Evolutionary conservation across 257 asterid species (phyloP), one percentile per base, ranked within the genome.

Genomic region (Solanum commersonii): DNA sequence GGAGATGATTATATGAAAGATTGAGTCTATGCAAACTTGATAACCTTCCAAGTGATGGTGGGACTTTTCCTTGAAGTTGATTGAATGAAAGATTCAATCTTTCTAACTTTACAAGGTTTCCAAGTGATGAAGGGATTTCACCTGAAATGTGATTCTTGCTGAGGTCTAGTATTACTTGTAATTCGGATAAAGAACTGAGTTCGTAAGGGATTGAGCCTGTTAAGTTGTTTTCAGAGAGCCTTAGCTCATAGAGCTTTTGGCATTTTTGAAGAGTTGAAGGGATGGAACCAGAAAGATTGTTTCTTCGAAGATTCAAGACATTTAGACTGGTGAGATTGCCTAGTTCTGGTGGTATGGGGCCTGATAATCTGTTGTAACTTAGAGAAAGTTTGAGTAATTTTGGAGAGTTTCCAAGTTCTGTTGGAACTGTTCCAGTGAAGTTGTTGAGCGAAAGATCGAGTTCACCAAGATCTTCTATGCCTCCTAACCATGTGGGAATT

Each of bases 141-240:
- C 98, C 98, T 0, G 94, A 89, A 22, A 96, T 90, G 4, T 77
- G 92, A 87, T 96, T 96, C 90, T 89, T 85, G 71, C 99, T 96
- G 82, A 96, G 94, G 93, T 96, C 99, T 86, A 96, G 40, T 76
- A 94, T 90, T 42, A 96, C 98, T 90, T 96, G 98, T 4, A 96
- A 38, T n/a, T 95, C 99, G 2, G 93, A 92, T 44, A 96, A 88
- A 7, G 91, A 85, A 89, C 98, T 98, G 29, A 96, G 63, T 79
- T 91, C 96, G 13, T 88, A 84, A 6, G 98, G 98, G 31, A 96
- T 93, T n/a, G 88, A 40, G n/a, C 99, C 98, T 6, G 88, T 85
- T 12, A 96, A 89, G 18, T 85, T 83, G 92, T 96, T 96, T 25
- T 93, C 94, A 0, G 99, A 96, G 4, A 96, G 94, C 89, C 97